phyloP scores from a whole-genome alignment of 2,329 filamentous ascomycete genomes.

The Calonectria crousiana region DNA sequence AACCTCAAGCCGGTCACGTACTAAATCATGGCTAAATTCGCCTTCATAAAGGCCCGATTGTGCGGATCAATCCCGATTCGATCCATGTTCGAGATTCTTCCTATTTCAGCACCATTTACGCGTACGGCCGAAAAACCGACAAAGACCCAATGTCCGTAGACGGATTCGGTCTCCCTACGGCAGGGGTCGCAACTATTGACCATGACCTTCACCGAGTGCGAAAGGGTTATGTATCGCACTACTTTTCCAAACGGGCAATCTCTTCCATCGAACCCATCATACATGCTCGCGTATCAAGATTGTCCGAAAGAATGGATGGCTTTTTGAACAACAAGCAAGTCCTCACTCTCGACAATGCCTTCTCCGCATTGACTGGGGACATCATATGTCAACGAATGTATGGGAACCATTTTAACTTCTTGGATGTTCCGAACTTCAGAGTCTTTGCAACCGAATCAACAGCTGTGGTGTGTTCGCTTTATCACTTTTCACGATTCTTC shows the following conservation, averaged over 20 bases:
- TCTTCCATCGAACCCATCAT: background rate
- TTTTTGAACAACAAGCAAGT: background rate
- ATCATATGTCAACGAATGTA: background rate
- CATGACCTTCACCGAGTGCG: conserved; percentile 6
- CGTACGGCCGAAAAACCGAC: background rate
- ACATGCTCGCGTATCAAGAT: background rate
- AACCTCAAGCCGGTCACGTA: background rate
- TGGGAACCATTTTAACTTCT: background rate
- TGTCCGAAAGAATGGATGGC: background rate
- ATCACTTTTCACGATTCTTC: background rate
- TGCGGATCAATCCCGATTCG: background rate
- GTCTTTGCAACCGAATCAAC: conserved; percentile 4
- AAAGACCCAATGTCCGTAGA: background rate
- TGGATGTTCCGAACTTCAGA: background rate
- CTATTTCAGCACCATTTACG: background rate
- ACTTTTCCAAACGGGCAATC: background rate
- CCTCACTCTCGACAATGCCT: conserved; percentile 2
- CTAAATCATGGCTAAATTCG: background rate
- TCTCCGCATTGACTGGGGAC: conserved; percentile 1
- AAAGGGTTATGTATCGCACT: background rate
- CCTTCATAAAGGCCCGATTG: background rate
- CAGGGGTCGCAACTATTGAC: background rate
- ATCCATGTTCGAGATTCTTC: background rate
- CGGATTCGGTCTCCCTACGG: background rate
- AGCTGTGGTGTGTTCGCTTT: background rate